Base-by-base conservation (phyloP, 192 early-diverging fungal genomes). In the Linnemannia elongata region DNA sequence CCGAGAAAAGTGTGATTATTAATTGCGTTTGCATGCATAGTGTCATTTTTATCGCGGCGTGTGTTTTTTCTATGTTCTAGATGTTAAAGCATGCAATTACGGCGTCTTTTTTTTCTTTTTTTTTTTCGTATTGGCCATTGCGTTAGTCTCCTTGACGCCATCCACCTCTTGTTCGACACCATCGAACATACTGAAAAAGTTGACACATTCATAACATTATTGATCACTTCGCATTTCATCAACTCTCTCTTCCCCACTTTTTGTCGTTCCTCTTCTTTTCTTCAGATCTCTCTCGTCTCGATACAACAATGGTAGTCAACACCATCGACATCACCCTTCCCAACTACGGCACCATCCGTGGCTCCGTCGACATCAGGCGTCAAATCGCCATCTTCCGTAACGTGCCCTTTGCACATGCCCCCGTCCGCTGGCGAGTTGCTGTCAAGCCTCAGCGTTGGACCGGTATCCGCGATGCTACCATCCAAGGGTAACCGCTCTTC, bases 361-460 rank as follows among this genome's bases (percentile, higher is more conserved):
- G 74, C 3, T 12, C 74, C 12, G 47, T 75, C 30, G 49, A 75
- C 41, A 30, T 52, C 20, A 75, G 9, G 17, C 52, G 35, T 12
- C 10, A 30, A 41, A 74, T 76, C n/a, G 54, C 49, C 36, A 47
- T 30, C 8, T 85, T 85, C 17, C 39, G 80, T 30, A 79, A 88
- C 41, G 69, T 88, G n/a, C 87, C 87, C 5, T 82, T 66, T 68
- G 82, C 69, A 1, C 69, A 75, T 2, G 81, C 77, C 4, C 42
- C 45, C 4, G 54, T 83, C 36, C 78, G 81, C 2, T 88, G 87
- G 87, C 68, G 81, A 1, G 55, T 74, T 9, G 77, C 87, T 55
- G 74, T 77, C 39, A 78, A 75, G 44, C 44, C 72, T 2, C 13
- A 75, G 38, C 55, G 77, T 1, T 88, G 87, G 87, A 1, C 30